Evolutionary conservation across 2,329 filamentous ascomycete genomes (phyloP), one percentile per base, ranked within the genome.

Genomic region (Tolypocladium amazonense): DNA sequence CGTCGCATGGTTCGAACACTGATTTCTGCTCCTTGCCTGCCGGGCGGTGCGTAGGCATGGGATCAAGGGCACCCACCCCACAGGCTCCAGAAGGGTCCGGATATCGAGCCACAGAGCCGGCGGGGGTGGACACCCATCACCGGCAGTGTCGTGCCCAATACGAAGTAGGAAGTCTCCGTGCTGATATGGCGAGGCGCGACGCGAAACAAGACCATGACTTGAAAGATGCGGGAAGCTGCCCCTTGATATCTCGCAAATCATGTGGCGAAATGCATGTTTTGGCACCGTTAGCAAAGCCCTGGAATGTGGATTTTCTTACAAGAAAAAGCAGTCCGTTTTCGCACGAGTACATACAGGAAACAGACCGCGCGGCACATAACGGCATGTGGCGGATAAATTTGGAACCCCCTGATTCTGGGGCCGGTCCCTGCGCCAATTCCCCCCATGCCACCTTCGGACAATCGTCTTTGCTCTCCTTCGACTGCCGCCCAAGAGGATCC

Each of bases 361-460:
- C 14, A 27, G 20, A 35, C 27, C 30, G n/a, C 38, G 58, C 27
- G 25, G 20, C 25, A 59, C 58, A 53, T 41, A 38, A 57, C 57
- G 58, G 56, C 58, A 62, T 59, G 59, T 58, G 60, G 62, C 61
- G 62, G 61, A 62, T 60, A 62, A 60, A 56, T 62, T 62, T 57
- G 59, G 61, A 50, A 61, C 47, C 52, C 45, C 59, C 57, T 52
- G 43, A 58, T 38, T 57, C 61, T 55, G 63, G 63, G 62, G 63
- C 59, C 55, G 52, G 43, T n/a, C 50, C 27, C 27, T 33, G 27
- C 18, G 27, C 50, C 50, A 53, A 18, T 8, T 7, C 9, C 18
- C 30, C 27, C 27, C 50, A n/a, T 33, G 27, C 50, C 27, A n/a
- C 50, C 50, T 14, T 33, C 3, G 27, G 27, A 52, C 47, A 52